phyloP scores from a whole-genome alignment of 2,329 filamentous ascomycete species.

The Elsinoe australis region DNA sequence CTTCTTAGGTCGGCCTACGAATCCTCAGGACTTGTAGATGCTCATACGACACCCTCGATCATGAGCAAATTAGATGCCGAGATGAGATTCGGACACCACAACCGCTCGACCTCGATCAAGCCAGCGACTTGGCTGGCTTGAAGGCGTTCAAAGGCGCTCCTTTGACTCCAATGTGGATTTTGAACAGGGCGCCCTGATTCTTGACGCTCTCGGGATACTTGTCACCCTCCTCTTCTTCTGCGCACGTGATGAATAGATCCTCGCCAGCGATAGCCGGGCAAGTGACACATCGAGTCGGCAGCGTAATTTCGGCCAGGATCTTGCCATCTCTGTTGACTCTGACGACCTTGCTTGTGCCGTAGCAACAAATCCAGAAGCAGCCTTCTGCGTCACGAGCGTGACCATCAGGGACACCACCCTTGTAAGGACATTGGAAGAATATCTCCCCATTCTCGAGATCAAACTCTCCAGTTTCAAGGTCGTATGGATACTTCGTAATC shows the following conservation, averaged over 20 bases:
- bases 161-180: conserved; percentile 64
- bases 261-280: conserved; percentile 73
- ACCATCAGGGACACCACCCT: conserved; percentile 65
- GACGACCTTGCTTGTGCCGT: conserved; percentile 67
- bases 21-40: neutral
- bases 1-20: too few species aligned
- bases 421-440: conserved; percentile 62
- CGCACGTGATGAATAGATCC: conserved; percentile 71
- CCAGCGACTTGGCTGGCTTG: conserved; percentile 18
- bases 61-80: too few species aligned
- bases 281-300: conserved; percentile 73
- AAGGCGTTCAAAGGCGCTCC: conserved; percentile 60
- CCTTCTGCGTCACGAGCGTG: conserved; percentile 77
- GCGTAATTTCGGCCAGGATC: conserved; percentile 63
- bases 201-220: conserved; percentile 54
- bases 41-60: too few species aligned
- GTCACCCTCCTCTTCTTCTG: conserved; percentile 59
- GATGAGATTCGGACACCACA: neutral
- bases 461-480: conserved; percentile 54
- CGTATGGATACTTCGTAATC: conserved; percentile 70
- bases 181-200: conserved; percentile 65
- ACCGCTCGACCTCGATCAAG: neutral
- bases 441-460: conserved; percentile 59
- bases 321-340: conserved; percentile 63
- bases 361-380: conserved; percentile 84